Evolutionary conservation across 139 green algal genomes (phyloP), one percentile per base, ranked within the genome.

Genomic region (Chlamydomonas asymmetrica): DNA sequence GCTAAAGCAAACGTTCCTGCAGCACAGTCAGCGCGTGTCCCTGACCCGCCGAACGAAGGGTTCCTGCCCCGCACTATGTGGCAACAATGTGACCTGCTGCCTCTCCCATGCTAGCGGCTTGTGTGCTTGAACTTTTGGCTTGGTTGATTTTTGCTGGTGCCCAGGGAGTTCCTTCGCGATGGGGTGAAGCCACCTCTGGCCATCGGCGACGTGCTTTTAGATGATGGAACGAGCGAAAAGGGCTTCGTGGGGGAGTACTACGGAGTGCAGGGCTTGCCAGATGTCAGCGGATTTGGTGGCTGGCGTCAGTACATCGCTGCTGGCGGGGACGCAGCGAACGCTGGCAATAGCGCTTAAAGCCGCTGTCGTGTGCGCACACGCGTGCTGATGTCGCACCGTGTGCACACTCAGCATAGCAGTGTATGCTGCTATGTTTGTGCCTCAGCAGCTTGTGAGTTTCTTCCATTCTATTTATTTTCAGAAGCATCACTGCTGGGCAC

Each of bases 221-320:
- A 92, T 18, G 88, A 91, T 43, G 87, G 83, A 10, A 78, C 50
- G 45, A 66, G 63, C 25, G 88, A 92, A 0, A 91, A 94, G 50
- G 89, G 89, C 25, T 94, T 94, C 54, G 73, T 94, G 6, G 88
- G 89, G 13, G 88, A 93, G 57, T 49, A 56, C 0, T 92, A 90
- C 61, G 81, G 64, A 18, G 48, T 59, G 16, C 6, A 18, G 27
- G 72, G 43, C 35, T 66, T 56, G 8, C 31, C 60, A 35, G 83
- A 88, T 13, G 80, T 88, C 59, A 81, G 59, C 4, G 32, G 63
- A 9, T 78, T 69, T 27, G 82, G 76, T 2, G 82, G 82, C 9
- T 88, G 82, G 82, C 68, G 78, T 1, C 64, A 65, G 5, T 88
- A 83, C 54, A 39, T 86, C 18, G 54, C 72, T n/a, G n/a, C n/a